Percentiles rank a stretch among this genome's conserved stretches.
Conservation (phyloP, 2,329 filamentous ascomycete species). For the Xylaria digitata region DNA sequence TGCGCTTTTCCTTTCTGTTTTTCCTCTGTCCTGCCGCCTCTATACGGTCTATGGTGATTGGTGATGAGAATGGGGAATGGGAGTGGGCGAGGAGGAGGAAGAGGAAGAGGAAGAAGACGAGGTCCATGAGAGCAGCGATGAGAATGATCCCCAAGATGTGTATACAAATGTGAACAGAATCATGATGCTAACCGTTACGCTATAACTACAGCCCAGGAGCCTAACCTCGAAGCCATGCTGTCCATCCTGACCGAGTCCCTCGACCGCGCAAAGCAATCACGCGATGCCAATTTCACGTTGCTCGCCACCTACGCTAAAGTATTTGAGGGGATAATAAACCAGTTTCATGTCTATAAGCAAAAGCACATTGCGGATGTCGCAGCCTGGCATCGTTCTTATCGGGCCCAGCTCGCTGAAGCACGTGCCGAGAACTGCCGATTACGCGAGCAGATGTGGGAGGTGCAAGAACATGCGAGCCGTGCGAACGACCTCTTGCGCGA, state of each 20-base stretch:
- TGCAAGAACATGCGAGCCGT: conserved; percentile 69
- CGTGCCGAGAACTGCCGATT: conserved; percentile 72
- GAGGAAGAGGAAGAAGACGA: neutral
- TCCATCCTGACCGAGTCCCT: conserved; percentile 71
- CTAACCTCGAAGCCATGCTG: conserved; percentile 70
- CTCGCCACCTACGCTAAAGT: conserved; percentile 69
- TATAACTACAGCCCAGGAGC: conserved; percentile 61
- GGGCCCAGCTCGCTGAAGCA: conserved; percentile 71
- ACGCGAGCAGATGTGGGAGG: conserved; percentile 74
- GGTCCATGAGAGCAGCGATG: neutral
- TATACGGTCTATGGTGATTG: neutral
- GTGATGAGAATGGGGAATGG: neutral
- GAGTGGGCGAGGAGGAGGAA: neutral
- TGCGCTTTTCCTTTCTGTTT: conserved; percentile 47
- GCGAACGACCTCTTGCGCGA: conserved; percentile 69
- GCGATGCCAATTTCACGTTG: conserved; percentile 69
- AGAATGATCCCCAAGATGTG: neutral
- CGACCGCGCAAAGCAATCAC: conserved; percentile 69
- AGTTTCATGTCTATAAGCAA: conserved; percentile 74
- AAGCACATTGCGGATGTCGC: conserved; percentile 71
- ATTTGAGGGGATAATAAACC: conserved; percentile 68
- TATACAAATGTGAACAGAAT: neutral
- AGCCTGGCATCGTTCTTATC: conserved; percentile 74
- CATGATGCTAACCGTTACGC: conserved; percentile 24
- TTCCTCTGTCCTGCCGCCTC: neutral